Conservation (phyloP, 2,329 filamentous ascomycete genomes). For the Colletotrichum abscissum region DNA sequence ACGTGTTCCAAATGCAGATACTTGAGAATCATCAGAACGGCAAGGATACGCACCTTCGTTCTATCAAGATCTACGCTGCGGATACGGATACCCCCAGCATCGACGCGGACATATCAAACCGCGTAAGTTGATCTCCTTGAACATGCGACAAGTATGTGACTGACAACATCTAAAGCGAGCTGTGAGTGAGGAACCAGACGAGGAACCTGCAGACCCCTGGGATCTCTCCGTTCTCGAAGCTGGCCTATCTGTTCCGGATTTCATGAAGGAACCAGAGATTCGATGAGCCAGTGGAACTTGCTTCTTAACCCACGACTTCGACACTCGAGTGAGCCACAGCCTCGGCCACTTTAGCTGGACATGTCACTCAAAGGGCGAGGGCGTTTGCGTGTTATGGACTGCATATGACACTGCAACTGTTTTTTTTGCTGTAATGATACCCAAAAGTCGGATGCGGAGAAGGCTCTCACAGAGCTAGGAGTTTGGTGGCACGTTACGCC, state of each 20-base stretch:
- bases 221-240: constrained; percentile 42
- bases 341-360: not conserved
- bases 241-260: constrained; percentile 51
- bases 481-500: not conserved
- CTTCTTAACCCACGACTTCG: not conserved
- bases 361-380: not conserved
- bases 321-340: not conserved
- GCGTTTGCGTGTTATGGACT: not conserved
- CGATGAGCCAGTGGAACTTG: constrained; percentile 40
- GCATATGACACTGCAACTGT: constrained; percentile 1
- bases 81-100: constrained; percentile 59
- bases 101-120: constrained; percentile 43
- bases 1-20: constrained; percentile 89
- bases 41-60: constrained; percentile 97
- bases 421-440: constrained; percentile 33
- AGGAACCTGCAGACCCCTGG: constrained; percentile 40
- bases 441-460: constrained; percentile 9
- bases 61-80: constrained; percentile 84
- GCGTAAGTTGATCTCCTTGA: constrained; percentile 19
- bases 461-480: not conserved
- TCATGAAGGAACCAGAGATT: constrained; percentile 56
- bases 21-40: constrained; percentile 99
- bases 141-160: not conserved
- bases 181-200: constrained; percentile 7
- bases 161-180: constrained; percentile 26